phyloP scores from a whole-genome alignment of 2,329 filamentous ascomycete genomes.

The Diaporthe humulicola region DNA sequence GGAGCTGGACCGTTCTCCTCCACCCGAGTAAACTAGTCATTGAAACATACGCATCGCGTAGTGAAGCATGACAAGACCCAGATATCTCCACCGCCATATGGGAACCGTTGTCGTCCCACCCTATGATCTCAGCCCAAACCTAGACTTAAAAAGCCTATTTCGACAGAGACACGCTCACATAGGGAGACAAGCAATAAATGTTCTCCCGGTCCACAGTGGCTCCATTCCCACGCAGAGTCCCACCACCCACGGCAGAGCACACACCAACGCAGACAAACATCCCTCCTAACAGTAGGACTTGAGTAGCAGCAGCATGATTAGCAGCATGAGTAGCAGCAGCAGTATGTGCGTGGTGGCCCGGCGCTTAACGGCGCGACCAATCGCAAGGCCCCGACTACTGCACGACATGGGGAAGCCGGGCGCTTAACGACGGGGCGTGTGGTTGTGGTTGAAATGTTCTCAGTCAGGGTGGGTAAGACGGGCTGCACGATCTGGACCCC shows the following conservation, averaged over 20 bases:
- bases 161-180: not conserved
- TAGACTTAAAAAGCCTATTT: not conserved
- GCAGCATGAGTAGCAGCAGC: too few species aligned
- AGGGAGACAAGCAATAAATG: not conserved
- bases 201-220: not conserved
- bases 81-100: slow-evolving; percentile 21
- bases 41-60: not conserved
- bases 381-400: slow-evolving; percentile 22
- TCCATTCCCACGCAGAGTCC: slow-evolving; percentile 4
- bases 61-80: not conserved
- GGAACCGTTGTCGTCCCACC: not conserved
- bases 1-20: not conserved
- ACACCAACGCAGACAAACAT: not conserved
- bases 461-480: not conserved
- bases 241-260: not conserved
- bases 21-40: not conserved
- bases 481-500: slow-evolving; percentile 28
- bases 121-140: not conserved
- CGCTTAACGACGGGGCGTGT: slow-evolving; percentile 31
- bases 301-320: not conserved
- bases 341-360: slow-evolving; percentile 18
- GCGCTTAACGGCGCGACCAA: slow-evolving; percentile 5
- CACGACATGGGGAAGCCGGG: slow-evolving; percentile 40
- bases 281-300: too few species aligned
- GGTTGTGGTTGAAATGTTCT: not conserved